Base-by-base conservation (phyloP, 495 filamentous ascomycete genomes). In the Opeltia flavorubescens region DNA sequence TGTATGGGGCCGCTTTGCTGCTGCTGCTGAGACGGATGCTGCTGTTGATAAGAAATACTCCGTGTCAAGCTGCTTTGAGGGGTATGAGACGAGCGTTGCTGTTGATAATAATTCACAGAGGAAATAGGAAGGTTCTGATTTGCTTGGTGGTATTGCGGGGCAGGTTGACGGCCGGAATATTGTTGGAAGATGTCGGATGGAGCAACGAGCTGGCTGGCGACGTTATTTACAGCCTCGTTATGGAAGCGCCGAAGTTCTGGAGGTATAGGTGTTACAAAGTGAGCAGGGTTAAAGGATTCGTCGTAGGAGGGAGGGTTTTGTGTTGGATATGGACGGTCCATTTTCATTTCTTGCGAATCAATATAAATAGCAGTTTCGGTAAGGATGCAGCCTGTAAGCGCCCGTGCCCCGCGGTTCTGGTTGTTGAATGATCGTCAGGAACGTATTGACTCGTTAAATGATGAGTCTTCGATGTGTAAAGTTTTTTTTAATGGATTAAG, bases 311-410 rank as follows among this genome's bases (percentile, higher is more conserved):
- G 21, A 4, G 21, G 6, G 11, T 41, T 13, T 5, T 41, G 21
- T 5, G 38, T 21, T 17, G 15, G 34, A 36, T 36, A 4, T 36
- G 34, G 34, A 17, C 20, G 34, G 34, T n/a, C 38, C 38, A 41
- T 41, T 21, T 41, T 21, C 15, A 4, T 13, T 0, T 17, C 6
- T 7, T n/a, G 31, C 31, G 13, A 17, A 17, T 17, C 17, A 34
- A 34, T 11, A 40, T 20, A 23, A 40, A 18, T 20, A 15, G 3
- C 11, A 8, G 17, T 20, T 25, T 12, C 25, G 18, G 38, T 17
- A 17, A 41, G 38, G 38, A 41, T 41, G 38, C 38, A 41, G 34
- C 38, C 38, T 41, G 18, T 21, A 41, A 41, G 38, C 38, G 38
- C 38, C 38, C 12, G 25, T 41, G 20, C 20, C 11, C 38, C 6